Conservation (phyloP, 108 stramenopile genomes). For the Nitzschia sp. region DNA sequence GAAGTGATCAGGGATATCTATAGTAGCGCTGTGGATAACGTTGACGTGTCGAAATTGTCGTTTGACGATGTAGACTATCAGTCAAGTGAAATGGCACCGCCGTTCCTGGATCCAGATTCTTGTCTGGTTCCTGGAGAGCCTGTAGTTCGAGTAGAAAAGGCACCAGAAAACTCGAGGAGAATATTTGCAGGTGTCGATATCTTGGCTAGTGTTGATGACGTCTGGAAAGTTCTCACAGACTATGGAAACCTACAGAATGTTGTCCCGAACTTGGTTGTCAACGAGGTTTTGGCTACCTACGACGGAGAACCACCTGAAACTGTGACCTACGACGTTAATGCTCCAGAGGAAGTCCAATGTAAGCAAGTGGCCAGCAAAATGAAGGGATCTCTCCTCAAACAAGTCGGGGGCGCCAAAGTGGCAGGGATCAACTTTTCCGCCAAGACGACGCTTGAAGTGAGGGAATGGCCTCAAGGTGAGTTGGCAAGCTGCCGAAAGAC, state of each 20-base stretch:
- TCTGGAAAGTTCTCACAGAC: conserved; percentile 85
- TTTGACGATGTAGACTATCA: conserved; percentile 80
- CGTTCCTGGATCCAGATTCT: conserved; percentile 74
- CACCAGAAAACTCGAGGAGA: conserved; percentile 85
- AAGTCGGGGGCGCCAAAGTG: conserved; percentile 90
- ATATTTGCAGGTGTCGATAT: conserved; percentile 93
- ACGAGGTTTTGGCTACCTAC: conserved; percentile 71
- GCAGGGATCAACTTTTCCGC: conserved; percentile 87
- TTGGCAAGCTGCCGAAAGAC: too few species aligned
- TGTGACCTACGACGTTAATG: conserved; percentile 18
- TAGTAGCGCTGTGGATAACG: conserved; percentile 17
- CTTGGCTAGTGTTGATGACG: conserved; percentile 70
- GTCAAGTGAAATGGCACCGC: conserved; percentile 75
- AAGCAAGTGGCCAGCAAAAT: conserved; percentile 46
- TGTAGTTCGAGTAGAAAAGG: conserved; percentile 81
- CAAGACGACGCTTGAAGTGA: conserved; percentile 74
- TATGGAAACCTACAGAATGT: conserved; percentile 79
- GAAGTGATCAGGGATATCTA: conserved; percentile 28
- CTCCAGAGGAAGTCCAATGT: conserved; percentile 56
- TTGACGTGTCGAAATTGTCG: conserved; percentile 50
- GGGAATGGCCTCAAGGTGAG: conserved; percentile 86
- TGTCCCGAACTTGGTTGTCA: conserved; percentile 83
- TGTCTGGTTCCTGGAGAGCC: conserved; percentile 88
- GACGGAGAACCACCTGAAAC: conserved; percentile 25
- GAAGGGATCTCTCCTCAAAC: conserved; percentile 75